Evolutionary conservation across 257 asterid genomes (phyloP), one percentile per base, ranked within the genome.

Genomic region (Solanum chilense): DNA sequence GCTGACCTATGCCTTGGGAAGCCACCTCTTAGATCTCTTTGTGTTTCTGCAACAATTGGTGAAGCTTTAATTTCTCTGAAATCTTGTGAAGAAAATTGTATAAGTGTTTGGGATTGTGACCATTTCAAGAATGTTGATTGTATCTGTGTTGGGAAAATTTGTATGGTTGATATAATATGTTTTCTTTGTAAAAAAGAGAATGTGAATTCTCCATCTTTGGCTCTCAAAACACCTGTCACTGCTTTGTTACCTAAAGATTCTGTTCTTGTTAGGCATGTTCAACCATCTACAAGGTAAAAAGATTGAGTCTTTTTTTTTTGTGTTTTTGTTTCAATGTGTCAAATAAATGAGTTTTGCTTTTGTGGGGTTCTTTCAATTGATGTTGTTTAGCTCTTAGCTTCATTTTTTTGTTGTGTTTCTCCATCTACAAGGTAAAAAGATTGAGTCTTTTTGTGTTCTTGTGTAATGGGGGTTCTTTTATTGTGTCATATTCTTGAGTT

Each of bases 1-100:
- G 95, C 98, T 71, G 99, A 96, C 88, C 98, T 96, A 88, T 95
- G 99, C 90, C 85, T 96, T 21, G 99, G 99, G 86, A 96, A 95
- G 94, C 98, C 98, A 47, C 93, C 98, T 41, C 94, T 96, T 49
- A 94, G 91, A 76, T 91, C 92, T 39, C 95, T 96, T 81, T 87
- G 98, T 82, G 90, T 91, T 62, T 88, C 98, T 31, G 92, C 94
- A 89, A 90, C 98, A 70, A 86, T 93, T 77, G 91, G 91, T 64
- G 95, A 92, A 89, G 98, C 98, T 45, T 66, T 96, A 84, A 86
- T 94, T 83, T 94, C 96, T 37, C 93, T 96, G 9, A 92, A 93
- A 69, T 82, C 91, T 70, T 88, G 93, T 33, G 91, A 84, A 16
- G 95, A 91, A 6, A 90, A 81, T 9, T 91, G 78, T 89, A 31